A percentile compares a stretch with the other conserved stretches of the same genome.
These are phyloP conservation scores for Kwoniella sp. DNA, from an alignment of 768 basidiomycete genomes.

Conservation along the genomic window DNA sequence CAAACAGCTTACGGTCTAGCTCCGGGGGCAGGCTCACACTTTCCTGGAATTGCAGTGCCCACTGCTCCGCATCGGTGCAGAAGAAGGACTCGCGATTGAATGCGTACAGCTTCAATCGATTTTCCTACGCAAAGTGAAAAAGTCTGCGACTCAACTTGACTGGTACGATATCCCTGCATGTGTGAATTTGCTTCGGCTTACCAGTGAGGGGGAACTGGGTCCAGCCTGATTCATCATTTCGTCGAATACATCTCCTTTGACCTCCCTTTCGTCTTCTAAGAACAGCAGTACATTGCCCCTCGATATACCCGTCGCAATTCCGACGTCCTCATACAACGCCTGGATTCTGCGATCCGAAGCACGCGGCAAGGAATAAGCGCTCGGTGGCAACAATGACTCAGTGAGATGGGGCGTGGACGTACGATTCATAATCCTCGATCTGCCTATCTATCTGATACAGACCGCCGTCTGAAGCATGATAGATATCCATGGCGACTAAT, in stretches of 20 bases:
- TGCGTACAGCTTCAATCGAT: constrained; percentile 33
- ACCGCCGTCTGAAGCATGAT: constrained; percentile 38
- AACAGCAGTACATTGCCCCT: constrained; percentile 42
- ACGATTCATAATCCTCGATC: constrained; percentile 40
- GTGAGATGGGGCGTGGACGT: constrained; percentile 8
- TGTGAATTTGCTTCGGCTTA: background rate
- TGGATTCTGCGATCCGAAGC: constrained; percentile 17
- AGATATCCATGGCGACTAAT: constrained; percentile 33
- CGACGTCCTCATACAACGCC: constrained; percentile 19
- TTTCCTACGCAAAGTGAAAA: constrained; percentile 15
- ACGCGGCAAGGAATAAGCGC: background rate
- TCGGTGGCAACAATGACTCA: background rate
- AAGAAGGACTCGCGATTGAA: constrained; percentile 52
- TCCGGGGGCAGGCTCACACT: constrained; percentile 39
- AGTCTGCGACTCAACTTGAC: too few species aligned
- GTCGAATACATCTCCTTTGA: constrained; percentile 32
- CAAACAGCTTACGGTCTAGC: constrained; percentile 32
- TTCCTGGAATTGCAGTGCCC: constrained; percentile 42
- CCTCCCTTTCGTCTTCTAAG: constrained; percentile 43
- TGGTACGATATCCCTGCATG: too few species aligned
- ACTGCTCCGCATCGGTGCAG: constrained; percentile 42
- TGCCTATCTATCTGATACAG: constrained; percentile 28
- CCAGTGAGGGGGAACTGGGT: constrained; percentile 20
- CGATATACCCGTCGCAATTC: constrained; percentile 10
- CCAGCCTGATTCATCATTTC: constrained; percentile 30